Conservation (phyloP, 495 filamentous ascomycete genomes). For the Evernia prunastri region DNA sequence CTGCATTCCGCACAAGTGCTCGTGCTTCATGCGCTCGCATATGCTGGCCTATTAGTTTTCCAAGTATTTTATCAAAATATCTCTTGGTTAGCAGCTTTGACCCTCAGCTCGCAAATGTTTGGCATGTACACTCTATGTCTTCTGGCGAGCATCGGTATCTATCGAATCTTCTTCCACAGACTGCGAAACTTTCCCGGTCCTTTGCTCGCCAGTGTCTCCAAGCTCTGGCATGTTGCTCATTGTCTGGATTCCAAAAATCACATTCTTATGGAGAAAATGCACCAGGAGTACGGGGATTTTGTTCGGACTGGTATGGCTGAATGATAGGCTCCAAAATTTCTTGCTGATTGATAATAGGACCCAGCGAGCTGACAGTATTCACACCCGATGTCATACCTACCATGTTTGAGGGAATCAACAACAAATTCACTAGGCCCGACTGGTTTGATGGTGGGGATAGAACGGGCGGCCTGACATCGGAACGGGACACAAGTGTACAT, state of each 20-base stretch:
- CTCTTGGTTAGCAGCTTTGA: not conserved
- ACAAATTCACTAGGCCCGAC: slow-evolving; percentile 31
- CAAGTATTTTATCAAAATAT: not conserved
- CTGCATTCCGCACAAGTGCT: not conserved
- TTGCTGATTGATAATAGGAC: not conserved
- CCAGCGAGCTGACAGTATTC: not conserved
- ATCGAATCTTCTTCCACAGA: slow-evolving; percentile 41
- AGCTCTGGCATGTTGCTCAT: slow-evolving; percentile 36
- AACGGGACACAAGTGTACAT: slow-evolving; percentile 33
- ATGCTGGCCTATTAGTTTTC: not conserved
- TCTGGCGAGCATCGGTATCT: slow-evolving; percentile 39
- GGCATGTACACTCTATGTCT: slow-evolving; percentile 22
- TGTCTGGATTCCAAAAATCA: slow-evolving; percentile 34
- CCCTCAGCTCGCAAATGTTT: not conserved
- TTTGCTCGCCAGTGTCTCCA: slow-evolving; percentile 35
- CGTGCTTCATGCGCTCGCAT: not conserved
- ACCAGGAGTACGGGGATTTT: slow-evolving; percentile 34
- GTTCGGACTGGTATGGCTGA: slow-evolving; percentile 1
- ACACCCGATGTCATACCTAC: not conserved
- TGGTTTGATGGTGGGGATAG: slow-evolving; percentile 36
- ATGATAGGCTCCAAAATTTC: not conserved
- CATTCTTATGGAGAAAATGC: slow-evolving; percentile 28
- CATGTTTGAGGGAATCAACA: not conserved
- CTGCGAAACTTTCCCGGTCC: slow-evolving; percentile 42
- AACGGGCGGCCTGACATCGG: slow-evolving; percentile 32